Percentiles rank a stretch among this genome's conserved stretches.
phyloP scores from a whole-genome alignment of 1,284 basidiomycete genomes.

The Coniophora puteana region DNA sequence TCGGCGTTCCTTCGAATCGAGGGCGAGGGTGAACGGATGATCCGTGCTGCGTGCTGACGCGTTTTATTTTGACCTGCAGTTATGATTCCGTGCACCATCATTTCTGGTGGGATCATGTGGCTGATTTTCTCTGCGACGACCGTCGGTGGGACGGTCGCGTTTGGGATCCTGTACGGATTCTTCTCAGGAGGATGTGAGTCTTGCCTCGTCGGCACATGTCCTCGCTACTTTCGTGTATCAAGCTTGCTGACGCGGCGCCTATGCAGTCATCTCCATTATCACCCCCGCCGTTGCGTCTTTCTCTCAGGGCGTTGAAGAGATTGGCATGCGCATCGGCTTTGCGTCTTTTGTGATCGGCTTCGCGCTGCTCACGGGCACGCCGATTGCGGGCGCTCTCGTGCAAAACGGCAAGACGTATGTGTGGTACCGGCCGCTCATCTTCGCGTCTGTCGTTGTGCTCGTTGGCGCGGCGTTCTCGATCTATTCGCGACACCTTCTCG shows the following conservation, averaged over 20 bases:
- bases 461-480: conserved; percentile 7
- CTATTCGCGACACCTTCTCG: conserved; percentile 6
- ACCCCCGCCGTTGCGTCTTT: conserved; percentile 39
- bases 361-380: conserved; percentile 41
- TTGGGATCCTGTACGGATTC: conserved; percentile 44
- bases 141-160: conserved; percentile 33
- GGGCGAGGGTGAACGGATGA: no score
- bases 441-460: conserved; percentile 33
- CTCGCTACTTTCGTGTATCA: background rate
- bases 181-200: conserved; percentile 43
- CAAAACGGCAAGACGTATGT: conserved; percentile 25
- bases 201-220: conserved; percentile 2
- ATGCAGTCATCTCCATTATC: conserved; percentile 37
- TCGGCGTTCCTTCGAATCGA: no score
- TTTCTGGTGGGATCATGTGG: conserved; percentile 38
- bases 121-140: conserved; percentile 38
- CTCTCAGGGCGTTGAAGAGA: conserved; percentile 36
- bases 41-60: no score
- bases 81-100: conserved; percentile 33
- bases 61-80: no score
- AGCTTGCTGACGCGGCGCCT: conserved; percentile 1
- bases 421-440: conserved; percentile 40
- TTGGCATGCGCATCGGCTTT: conserved; percentile 40
- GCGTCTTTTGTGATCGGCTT: conserved; percentile 37
- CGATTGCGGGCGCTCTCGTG: conserved; percentile 42